Base-by-base conservation (phyloP, 495 filamentous ascomycete genomes). In the Parachaetomium inaequale region DNA sequence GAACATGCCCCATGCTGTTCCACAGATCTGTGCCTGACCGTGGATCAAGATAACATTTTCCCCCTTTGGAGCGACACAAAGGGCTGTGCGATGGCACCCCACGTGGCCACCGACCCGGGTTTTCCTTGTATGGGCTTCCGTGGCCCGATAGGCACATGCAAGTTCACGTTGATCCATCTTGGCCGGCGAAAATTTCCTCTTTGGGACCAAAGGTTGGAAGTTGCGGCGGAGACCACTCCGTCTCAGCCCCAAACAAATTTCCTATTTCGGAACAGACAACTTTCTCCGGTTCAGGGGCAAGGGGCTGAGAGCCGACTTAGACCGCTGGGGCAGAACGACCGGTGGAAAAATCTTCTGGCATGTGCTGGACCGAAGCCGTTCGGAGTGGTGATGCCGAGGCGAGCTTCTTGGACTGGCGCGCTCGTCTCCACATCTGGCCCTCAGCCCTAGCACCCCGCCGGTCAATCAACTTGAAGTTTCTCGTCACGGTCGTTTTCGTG, bases 241-340 rank as follows among this genome's bases (percentile, higher is more conserved):
- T 3, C 8, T n/a, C n/a, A n/a, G 56, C 8, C 23, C 10, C 2
- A 32, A 57, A 45, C 42, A 23, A 7, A 23, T 28, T 51, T 15
- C 47, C 58, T n/a, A 3, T 53, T 43, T 53, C 26, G 25, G 32
- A 53, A 45, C n/a, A 45, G 58, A 49, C 46, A 60, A 60, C 14
- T 53, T 45, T 60, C 47, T 14, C 47, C 58, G 58, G 53, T n/a
- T 12, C 55, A 46, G 19, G 26, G 25, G 12, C 14, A 40, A 17
- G 36, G 12, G 36, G 36, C 36, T 40, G n/a, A n/a, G n/a, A 40
- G 36, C 14, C 14, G 36, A 15, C 17, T 17, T 15, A 2, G n/a
- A n/a, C n/a, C n/a, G n/a, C n/a, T n/a, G n/a, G n/a, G n/a, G n/a
- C n/a, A n/a, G n/a, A n/a, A n/a, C n/a, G n/a, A n/a, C n/a, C n/a